Conservation (phyloP, 352 stramenopile genomes). For the Pythium rhizo-oryzae region DNA sequence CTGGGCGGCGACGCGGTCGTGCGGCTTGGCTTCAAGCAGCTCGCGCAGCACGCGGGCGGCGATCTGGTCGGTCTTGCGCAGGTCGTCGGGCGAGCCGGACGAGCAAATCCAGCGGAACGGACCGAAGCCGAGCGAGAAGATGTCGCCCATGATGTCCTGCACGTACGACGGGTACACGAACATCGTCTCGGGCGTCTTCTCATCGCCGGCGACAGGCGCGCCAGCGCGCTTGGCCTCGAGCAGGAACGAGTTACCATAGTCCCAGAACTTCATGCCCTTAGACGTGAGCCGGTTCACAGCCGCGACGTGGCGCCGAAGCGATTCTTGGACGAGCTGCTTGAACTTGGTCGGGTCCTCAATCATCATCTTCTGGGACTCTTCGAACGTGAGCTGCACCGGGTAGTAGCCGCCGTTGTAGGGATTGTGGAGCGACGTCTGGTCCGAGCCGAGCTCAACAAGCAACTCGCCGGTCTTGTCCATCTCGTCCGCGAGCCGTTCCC, state of each 20-base stretch:
- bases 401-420: conserved; percentile 91
- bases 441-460: conserved; percentile 84
- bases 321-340: conserved; percentile 79
- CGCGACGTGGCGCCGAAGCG: conserved; percentile 71
- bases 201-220: conserved; percentile 70
- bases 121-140: conserved; percentile 90
- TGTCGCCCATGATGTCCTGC: conserved; percentile 92
- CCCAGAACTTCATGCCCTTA: conserved; percentile 89
- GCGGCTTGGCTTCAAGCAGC: conserved; percentile 51
- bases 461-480: conserved; percentile 70
- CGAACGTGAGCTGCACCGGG: conserved; percentile 80
- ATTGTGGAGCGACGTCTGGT: conserved; percentile 92
- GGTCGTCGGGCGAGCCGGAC: conserved; percentile 59
- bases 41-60: conserved; percentile 69
- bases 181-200: conserved; percentile 52
- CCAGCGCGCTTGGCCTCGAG: conserved; percentile 80
- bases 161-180: conserved; percentile 91
- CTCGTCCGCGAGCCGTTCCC: conserved; percentile 80
- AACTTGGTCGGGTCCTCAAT: conserved; percentile 70
- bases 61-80: conserved; percentile 81
- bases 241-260: conserved; percentile 92
- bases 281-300: conserved; percentile 82
- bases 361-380: conserved; percentile 87
- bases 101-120: conserved; percentile 91
- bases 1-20: conserved; percentile 64